Percentiles rank a stretch among this genome's conserved stretches.
Evolutionary conservation across 2,329 filamentous ascomycete genomes (phyloP).

Genomic region (Leptoxyphium fumago): DNA sequence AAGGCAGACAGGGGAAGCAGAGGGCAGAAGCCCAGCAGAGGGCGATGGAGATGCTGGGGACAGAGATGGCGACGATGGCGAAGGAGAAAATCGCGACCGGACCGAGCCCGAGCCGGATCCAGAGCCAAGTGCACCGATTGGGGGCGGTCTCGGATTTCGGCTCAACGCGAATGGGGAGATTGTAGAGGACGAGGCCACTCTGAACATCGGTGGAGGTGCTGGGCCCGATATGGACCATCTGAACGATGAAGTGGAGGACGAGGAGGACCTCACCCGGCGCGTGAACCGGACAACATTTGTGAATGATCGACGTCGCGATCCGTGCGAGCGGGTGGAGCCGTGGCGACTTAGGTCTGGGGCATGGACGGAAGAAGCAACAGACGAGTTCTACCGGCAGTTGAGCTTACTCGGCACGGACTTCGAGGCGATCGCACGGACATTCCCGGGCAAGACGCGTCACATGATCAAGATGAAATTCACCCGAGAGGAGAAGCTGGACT

Average conservation of each 20-base stretch:
- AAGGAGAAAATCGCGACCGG: constrained; percentile 5
- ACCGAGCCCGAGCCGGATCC: constrained; percentile 16
- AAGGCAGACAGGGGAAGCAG: neutral
- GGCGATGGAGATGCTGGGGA: constrained; percentile 13
- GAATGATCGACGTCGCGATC: constrained; percentile 41
- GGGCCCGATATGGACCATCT: constrained; percentile 52
- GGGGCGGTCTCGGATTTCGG: constrained; percentile 27
- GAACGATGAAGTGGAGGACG: constrained; percentile 52
- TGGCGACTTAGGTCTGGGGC: constrained; percentile 40
- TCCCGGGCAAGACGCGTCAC: constrained; percentile 54
- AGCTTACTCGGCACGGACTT: constrained; percentile 73
- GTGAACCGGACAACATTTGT: constrained; percentile 56
- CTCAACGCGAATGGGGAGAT: constrained; percentile 55
- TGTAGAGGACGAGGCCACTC: constrained; percentile 52
- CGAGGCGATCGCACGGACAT: constrained; percentile 62
- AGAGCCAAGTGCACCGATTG: neutral
- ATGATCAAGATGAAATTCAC: constrained; percentile 74
- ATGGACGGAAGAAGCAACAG: constrained; percentile 59
- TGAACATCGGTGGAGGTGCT: constrained; percentile 61
- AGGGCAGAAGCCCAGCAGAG: constrained; percentile 8
- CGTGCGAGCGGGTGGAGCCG: constrained; percentile 27
- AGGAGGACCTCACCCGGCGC: constrained; percentile 44
- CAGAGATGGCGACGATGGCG: neutral
- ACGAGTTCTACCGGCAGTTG: constrained; percentile 61
- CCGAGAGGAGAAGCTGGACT: constrained; percentile 57